phyloP scores from a whole-genome alignment of 768 basidiomycete genomes.

The Phaeotremella fagi region DNA sequence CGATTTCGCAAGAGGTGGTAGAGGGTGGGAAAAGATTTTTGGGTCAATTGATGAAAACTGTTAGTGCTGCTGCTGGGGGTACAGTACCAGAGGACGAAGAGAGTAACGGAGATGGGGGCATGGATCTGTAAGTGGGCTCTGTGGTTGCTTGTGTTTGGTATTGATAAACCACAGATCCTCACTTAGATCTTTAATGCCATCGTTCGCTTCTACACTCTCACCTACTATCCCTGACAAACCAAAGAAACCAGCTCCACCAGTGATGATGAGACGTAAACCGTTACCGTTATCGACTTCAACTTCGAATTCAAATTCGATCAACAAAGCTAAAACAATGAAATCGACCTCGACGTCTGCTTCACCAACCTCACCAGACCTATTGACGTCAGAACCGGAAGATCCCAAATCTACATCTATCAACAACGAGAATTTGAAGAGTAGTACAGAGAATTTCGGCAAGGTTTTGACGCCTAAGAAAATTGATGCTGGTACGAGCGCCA shows the following conservation, averaged over 20 bases:
- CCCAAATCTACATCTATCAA: neutral
- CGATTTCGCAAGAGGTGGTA: slow-evolving; percentile 16
- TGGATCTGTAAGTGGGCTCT: neutral
- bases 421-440: neutral
- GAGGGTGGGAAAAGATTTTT: slow-evolving; percentile 36
- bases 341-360: neutral
- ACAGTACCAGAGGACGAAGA: slow-evolving; percentile 20
- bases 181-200: neutral
- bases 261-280: neutral
- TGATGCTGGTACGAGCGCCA: neutral
- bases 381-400: neutral
- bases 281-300: neutral
- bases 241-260: neutral
- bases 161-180: neutral
- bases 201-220: neutral
- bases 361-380: neutral
- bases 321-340: neutral
- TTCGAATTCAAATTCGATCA: neutral
- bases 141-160: neutral
- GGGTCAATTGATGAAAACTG: slow-evolving; percentile 35
- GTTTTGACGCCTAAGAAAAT: neutral
- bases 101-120: neutral
- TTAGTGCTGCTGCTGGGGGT: slow-evolving; percentile 36
- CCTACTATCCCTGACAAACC: neutral
- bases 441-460: neutral